phyloP scores from a whole-genome alignment of 2,329 filamentous ascomycete genomes.

The Trichoderma simmonsii region DNA sequence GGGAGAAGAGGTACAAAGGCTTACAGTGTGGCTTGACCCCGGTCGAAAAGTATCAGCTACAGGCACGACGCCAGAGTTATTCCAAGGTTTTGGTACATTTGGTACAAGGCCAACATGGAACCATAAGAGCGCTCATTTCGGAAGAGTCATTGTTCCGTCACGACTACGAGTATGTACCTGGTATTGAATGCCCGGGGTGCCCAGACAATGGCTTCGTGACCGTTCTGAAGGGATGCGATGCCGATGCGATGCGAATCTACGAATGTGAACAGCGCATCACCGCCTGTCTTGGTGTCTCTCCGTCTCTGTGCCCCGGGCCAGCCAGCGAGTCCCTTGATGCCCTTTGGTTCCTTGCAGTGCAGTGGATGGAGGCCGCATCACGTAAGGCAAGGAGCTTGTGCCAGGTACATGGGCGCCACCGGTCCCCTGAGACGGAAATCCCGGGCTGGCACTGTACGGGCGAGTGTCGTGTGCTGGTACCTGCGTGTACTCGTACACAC shows the following conservation, averaged over 20 bases:
- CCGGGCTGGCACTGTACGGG: slow-evolving; percentile 13
- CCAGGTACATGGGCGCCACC: not conserved
- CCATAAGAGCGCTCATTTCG: slow-evolving; percentile 8
- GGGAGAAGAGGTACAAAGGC: not conserved
- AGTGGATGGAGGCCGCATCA: not conserved
- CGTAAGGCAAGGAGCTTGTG: not conserved
- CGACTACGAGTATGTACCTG: not conserved
- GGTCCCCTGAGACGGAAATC: slow-evolving; percentile 2
- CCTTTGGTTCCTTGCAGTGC: not conserved
- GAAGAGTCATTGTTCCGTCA: slow-evolving; percentile 13
- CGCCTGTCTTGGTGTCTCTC: not conserved
- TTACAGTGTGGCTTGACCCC: slow-evolving; percentile 4
- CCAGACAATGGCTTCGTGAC: not conserved
- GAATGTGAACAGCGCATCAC: slow-evolving; percentile 1
- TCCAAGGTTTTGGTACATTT: not conserved
- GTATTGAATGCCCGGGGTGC: not conserved
- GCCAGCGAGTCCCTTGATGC: not conserved
- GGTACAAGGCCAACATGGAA: not conserved
- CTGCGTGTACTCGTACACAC: not conserved
- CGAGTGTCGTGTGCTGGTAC: slow-evolving; percentile 6
- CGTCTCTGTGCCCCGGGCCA: not conserved
- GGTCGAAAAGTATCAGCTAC: not conserved
- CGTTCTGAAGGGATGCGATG: not conserved
- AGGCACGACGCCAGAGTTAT: not conserved
- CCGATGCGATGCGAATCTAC: not conserved